A percentile compares a stretch with the other conserved stretches of the same genome.
These are phyloP conservation scores for Pinus tabuliformis DNA, from an alignment of 75 land plant species.

Conservation along the genomic window DNA sequence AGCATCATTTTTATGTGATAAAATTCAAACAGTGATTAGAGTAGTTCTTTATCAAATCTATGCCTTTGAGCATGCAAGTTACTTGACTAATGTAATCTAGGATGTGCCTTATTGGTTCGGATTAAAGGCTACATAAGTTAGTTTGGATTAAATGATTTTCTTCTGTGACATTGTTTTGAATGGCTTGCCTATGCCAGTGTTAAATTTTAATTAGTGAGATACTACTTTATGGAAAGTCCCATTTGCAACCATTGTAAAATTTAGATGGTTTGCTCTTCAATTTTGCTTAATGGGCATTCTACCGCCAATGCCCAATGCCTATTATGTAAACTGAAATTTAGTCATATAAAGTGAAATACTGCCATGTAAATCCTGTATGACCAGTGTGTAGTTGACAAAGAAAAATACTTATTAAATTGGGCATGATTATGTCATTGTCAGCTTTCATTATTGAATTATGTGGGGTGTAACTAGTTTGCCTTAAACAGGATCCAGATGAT, in stretches of 20 bases:
- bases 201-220: background rate
- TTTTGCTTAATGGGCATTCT: no score
- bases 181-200: background rate
- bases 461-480: background rate
- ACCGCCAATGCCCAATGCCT: background rate
- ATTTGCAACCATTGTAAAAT: background rate
- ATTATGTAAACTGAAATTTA: background rate
- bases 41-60: background rate
- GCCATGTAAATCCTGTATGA: background rate
- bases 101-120: background rate
- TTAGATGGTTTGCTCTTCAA: background rate
- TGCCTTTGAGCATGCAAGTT: background rate
- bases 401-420: background rate
- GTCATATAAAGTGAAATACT: background rate
- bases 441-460: background rate
- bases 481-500: conserved; percentile 93
- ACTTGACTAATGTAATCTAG: background rate
- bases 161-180: background rate
- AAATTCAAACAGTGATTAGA: background rate
- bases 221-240: background rate
- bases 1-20: background rate
- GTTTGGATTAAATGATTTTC: background rate
- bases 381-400: background rate
- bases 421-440: background rate
- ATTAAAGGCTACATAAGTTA: background rate